Evolutionary conservation across 345 rosid species (phyloP).

Genomic region (Gossypium thurberi): DNA sequence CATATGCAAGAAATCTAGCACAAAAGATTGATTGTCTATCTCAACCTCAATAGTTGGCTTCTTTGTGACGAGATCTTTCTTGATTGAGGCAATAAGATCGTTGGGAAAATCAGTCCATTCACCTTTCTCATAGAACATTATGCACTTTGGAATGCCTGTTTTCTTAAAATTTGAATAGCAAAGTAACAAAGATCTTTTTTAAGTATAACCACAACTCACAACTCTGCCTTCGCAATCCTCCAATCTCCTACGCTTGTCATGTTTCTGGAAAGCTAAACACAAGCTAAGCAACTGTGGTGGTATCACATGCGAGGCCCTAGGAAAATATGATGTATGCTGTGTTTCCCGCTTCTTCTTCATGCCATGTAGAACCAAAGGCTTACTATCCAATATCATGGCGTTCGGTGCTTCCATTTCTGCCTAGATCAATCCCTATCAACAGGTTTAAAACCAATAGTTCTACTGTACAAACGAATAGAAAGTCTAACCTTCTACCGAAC

Average conservation of each 20-base stretch:
- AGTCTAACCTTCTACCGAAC: neutral
- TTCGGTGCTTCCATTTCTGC: conserved; percentile 52
- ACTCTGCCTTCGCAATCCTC: conserved; percentile 26
- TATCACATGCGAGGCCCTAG: conserved; percentile 29
- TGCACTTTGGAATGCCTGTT: conserved; percentile 55
- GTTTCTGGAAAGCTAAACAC: conserved; percentile 20
- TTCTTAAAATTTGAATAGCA: conserved; percentile 64
- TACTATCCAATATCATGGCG: conserved; percentile 57
- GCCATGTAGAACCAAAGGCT: conserved; percentile 25
- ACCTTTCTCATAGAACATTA: conserved; percentile 70
- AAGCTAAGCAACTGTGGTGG: conserved; percentile 27
- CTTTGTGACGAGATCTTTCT: conserved; percentile 53
- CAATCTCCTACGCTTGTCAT: conserved; percentile 47
- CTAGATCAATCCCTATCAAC: conserved; percentile 11
- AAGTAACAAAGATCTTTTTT: conserved; percentile 41
- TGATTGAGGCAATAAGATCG: conserved; percentile 29
- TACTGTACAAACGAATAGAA: neutral
- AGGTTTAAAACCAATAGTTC: conserved; percentile 1
- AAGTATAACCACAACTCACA: conserved; percentile 21
- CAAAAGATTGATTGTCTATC: conserved; percentile 33
- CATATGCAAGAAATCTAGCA: conserved; percentile 87
- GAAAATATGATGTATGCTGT: conserved; percentile 26
- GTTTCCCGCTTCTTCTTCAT: conserved; percentile 47
- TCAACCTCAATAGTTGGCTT: conserved; percentile 56
- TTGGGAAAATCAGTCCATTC: conserved; percentile 70